Base-by-base conservation (phyloP, 495 filamentous ascomycete species). In the Penicillium subrubescens region DNA sequence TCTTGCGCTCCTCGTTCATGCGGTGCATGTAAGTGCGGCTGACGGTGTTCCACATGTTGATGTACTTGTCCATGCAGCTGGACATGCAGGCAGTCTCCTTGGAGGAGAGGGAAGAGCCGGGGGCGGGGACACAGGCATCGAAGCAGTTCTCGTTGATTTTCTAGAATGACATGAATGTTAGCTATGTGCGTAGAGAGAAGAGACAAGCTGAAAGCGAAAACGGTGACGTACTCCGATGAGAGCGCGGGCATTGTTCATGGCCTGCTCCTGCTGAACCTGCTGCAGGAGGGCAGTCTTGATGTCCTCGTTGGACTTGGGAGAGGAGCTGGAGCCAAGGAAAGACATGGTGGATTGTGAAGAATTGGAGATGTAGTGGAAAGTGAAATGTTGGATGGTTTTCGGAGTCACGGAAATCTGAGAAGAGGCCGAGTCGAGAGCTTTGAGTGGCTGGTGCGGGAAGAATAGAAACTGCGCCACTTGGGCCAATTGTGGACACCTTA, bases 101-200 rank as follows among this genome's bases (percentile, higher is more conserved):
- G 58, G 81, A 76, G 39, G 92, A 92, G 53, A 98, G 79, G 44
- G 89, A 90, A 56, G 83, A 77, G 59, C 92, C 90, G 58, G 95
- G 95, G 69, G 93, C 88, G 31, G 94, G 89, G 44, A 99, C 82
- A 81, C 95, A 99, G 73, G 89, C 89, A 39, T 94, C 87, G 86
- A 97, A 98, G 86, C 95, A 99, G 83, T 96, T 89, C 74, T 94
- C 88, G 84, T 97, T 97, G 77, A 98, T 84, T 90, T 93, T 96
- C 95, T 98, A 67, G 12, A 44, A 52, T 21, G 0, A n/a, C n/a
- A n/a, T 33, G 17, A 56, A 12, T 23, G 33, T 56, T 25, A 56
- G 53, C 21, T 0, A 3, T 48, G 12, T 12, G 19, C 21, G 10
- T 10, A 2, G 44, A 17, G 44, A 19, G 19, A 46, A 11, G 1